Conservation (phyloP, 2,329 filamentous ascomycete species). For the Colletotrichum sp. region DNA sequence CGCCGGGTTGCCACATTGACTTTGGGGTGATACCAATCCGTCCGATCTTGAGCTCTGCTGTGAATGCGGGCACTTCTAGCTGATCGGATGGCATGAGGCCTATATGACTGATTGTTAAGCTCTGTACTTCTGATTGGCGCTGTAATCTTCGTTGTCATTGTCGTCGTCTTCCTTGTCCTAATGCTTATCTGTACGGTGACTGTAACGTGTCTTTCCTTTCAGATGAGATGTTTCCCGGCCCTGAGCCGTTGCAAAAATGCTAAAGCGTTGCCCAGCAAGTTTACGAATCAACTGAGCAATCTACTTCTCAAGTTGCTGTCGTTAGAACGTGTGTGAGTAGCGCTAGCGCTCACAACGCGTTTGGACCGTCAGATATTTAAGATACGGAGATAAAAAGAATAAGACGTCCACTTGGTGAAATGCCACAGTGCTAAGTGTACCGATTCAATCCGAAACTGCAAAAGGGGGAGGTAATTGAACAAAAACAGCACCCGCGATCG, state of each 20-base stretch:
- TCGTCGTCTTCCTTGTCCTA: not conserved
- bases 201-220: not conserved
- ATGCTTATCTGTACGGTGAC: not conserved
- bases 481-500: not conserved
- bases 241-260: accelerated
- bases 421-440: not conserved
- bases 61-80: not conserved
- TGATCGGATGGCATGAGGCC: not conserved
- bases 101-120: not conserved
- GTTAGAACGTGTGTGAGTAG: not conserved
- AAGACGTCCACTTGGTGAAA: not conserved
- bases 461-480: not conserved
- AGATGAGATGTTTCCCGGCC: not conserved
- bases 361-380: accelerated
- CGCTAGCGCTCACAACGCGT: not conserved
- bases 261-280: not conserved
- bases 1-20: not conserved
- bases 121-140: not conserved
- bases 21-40: not conserved
- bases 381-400: accelerated
- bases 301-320: not conserved
- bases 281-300: not conserved
- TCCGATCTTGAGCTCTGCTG: not conserved
- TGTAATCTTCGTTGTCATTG: not conserved
- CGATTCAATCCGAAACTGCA: not conserved